These are phyloP conservation scores for Chalaropsis thielavioides DNA, from an alignment of 2,329 filamentous ascomycete genomes.

Conservation along the genomic window DNA sequence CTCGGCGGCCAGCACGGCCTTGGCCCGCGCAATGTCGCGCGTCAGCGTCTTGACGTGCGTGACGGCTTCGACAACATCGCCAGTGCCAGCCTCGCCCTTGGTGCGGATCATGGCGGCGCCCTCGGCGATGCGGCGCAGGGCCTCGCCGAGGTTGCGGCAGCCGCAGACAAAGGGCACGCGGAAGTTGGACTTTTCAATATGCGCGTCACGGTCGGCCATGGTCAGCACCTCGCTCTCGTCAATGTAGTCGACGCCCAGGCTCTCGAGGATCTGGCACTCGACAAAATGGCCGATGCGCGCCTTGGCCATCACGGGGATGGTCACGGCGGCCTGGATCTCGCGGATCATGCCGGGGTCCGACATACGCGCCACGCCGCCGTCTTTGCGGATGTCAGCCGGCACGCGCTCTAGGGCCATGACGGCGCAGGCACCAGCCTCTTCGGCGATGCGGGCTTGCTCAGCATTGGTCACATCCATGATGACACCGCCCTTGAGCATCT, in stretches of 20 bases:
- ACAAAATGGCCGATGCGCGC: slow-evolving; percentile 95
- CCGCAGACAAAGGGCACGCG: slow-evolving; percentile 88
- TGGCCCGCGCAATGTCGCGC: slow-evolving; percentile 64
- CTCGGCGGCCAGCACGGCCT: slow-evolving; percentile 50
- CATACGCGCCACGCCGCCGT: slow-evolving; percentile 95
- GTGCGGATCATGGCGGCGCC: slow-evolving; percentile 98
- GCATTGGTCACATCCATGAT: slow-evolving; percentile 98
- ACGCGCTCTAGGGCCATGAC: slow-evolving; percentile 99
- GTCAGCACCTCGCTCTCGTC: slow-evolving; percentile 97
- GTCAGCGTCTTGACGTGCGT: slow-evolving; percentile 90
- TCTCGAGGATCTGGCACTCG: slow-evolving; percentile 95
- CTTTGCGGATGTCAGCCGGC: slow-evolving; percentile 81
- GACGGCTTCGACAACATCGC: slow-evolving; percentile 92
- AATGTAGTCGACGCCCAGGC: slow-evolving; percentile 91
- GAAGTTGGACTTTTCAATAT: slow-evolving; percentile 80
- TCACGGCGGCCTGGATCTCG: slow-evolving; percentile 87
- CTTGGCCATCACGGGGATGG: slow-evolving; percentile 98
- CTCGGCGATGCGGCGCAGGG: slow-evolving; percentile 76
- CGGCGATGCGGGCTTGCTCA: slow-evolving; percentile 87
- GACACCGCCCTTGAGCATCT: slow-evolving; percentile 98
- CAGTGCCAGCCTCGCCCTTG: slow-evolving; percentile 94
- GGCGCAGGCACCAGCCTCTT: slow-evolving; percentile 87
- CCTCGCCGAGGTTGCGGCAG: slow-evolving; percentile 87
- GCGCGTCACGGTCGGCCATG: slow-evolving; percentile 76
- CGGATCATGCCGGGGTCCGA: slow-evolving; percentile 88